These are phyloP conservation scores for Skeletonema menzelii DNA, from an alignment of 108 stramenopile genomes.

Conservation along the genomic window DNA sequence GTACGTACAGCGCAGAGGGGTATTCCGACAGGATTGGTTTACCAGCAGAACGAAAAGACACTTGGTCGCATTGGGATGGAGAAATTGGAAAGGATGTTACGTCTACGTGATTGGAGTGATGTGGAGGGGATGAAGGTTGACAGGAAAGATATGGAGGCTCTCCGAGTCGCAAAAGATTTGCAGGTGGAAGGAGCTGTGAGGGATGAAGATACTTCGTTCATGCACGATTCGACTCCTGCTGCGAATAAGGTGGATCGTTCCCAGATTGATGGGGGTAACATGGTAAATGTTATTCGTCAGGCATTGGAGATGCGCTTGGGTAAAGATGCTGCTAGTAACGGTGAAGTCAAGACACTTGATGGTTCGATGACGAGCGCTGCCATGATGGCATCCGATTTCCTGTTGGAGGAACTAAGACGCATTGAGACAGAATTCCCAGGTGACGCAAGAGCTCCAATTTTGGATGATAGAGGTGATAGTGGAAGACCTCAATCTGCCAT, in stretches of 20 bases:
- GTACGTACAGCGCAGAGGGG: constrained; percentile 93
- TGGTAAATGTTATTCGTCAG: constrained; percentile 77
- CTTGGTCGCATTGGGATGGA: constrained; percentile 71
- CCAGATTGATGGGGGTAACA: constrained; percentile 79
- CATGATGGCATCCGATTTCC: constrained; percentile 83
- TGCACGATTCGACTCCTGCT: constrained; percentile 72
- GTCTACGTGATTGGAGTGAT: constrained; percentile 84
- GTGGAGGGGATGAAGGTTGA: constrained; percentile 82
- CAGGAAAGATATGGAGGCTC: constrained; percentile 82
- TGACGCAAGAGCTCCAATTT: constrained; percentile 2
- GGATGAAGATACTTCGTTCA: constrained; percentile 59
- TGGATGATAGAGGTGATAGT: constrained; percentile 5
- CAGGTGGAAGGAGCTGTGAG: constrained; percentile 70
- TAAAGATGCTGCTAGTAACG: constrained; percentile 35
- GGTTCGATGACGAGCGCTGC: constrained; percentile 83
- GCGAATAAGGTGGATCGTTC: constrained; percentile 73
- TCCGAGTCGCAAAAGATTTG: constrained; percentile 79
- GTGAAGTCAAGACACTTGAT: constrained; percentile 27
- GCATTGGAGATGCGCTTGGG: constrained; percentile 79
- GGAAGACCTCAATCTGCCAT: constrained; percentile 5
- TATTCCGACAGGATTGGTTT: constrained; percentile 95
- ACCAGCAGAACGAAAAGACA: constrained; percentile 96
- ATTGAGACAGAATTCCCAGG: constrained; percentile 36
- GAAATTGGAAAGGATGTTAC: constrained; percentile 88
- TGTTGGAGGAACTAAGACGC: constrained; percentile 64